Base-by-base conservation (phyloP, 148 eudicot genomes). In the Persicaria maculosa region DNA sequence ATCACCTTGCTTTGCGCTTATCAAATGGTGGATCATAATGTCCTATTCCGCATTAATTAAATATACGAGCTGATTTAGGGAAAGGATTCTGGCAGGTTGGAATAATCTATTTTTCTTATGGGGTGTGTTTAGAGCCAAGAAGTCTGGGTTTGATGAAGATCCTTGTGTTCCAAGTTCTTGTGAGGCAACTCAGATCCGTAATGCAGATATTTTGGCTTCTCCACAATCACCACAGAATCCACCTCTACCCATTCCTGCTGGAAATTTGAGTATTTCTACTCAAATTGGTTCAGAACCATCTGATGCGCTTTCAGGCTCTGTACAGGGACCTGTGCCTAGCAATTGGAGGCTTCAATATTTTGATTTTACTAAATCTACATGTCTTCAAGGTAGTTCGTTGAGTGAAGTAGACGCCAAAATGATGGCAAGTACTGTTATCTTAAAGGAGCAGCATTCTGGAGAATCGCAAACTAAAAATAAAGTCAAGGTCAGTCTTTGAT, bases 51-150 rank as follows among this genome's bases (percentile, higher is more conserved):
- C 16, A 16, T 70, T 45, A 4, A 19, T 17, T 19, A 68, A 14
- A 45, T 6, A 46, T 10, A 44, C 55, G 71, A n/a, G 47, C 55
- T 44, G 58, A 43, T 75, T 62, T 9, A 53, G 16, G 15, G n/a
- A 12, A 72, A 36, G 71, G 19, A 59, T 74, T 79, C 57, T 76
- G 20, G 48, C 84, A 84, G 89, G 87, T 48, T 86, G 87, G 89
- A 86, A 86, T 80, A 77, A 73, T 50, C 77, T 84, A 55, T 79
- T 71, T 75, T 86, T 58, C 72, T 73, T 86, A 40, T 86, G 87
- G 87, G 89, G 89, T 65, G 84, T 86, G 25, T 77, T 81, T 75
- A 84, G 77, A 76, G 80, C 11, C 64, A 84, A 75, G 50, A 76
- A 58, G 59, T 68, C 70, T 14, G 79, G 72, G 22, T 52, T 14